Conservation (phyloP, 1,284 basidiomycete species). For the Austroboletus niveus region DNA sequence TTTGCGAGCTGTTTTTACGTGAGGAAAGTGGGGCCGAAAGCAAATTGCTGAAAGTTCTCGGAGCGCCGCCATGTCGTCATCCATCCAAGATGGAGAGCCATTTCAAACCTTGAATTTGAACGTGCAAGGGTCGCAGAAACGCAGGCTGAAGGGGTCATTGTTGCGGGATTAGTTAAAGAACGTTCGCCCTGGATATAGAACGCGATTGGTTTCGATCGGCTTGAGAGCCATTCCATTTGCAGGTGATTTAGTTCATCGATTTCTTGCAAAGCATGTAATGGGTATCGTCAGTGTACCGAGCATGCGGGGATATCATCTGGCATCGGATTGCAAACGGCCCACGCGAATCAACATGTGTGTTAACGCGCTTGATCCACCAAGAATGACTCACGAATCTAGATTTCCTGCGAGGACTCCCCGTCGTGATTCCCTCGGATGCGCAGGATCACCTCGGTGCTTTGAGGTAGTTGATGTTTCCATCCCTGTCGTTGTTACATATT, state of each 20-base stretch:
- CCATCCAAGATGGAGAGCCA: no score
- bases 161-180: background rate
- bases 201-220: conserved; percentile 1
- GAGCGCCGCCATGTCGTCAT: no score
- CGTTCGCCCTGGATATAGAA: conserved; percentile 1
- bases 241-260: conserved; percentile 11
- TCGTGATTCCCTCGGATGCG: conserved; percentile 20
- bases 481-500: background rate
- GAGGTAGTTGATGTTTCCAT: conserved; percentile 1
- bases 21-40: no score
- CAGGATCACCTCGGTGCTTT: conserved; percentile 4
- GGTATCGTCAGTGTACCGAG: conserved; percentile 1
- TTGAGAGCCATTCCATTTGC: conserved; percentile 8
- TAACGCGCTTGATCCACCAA: conserved; percentile 16
- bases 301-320: background rate
- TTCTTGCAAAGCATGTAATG: conserved; percentile 5
- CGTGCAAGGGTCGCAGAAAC: no score
- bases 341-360: conserved; percentile 14
- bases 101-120: no score
- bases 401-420: background rate
- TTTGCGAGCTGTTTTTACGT: no score
- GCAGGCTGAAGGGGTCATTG: no score
- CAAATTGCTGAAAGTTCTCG: no score
- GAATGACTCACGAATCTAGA: background rate
- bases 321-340: conserved; percentile 3